Evolutionary conservation across 164 flowering plant genomes (phyloP), one percentile per base, ranked within the genome.

Genomic region (Saururus chinensis): DNA sequence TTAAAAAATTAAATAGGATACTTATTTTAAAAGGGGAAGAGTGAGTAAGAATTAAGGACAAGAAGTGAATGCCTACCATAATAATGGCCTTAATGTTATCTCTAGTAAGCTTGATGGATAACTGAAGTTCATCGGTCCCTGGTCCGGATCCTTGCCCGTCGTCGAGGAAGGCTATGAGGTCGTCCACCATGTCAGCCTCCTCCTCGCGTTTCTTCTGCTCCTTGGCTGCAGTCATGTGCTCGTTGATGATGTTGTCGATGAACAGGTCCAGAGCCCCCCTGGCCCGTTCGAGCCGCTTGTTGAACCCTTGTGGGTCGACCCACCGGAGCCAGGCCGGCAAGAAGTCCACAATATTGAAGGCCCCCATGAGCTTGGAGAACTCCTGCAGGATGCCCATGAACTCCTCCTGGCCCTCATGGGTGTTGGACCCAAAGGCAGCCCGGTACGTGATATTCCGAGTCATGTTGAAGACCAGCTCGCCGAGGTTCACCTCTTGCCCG

Each of bases 1-100:
- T n/a, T n/a, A n/a, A n/a, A n/a, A n/a, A n/a, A n/a, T n/a, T n/a
- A n/a, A n/a, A n/a, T n/a, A n/a, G n/a, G n/a, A n/a, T n/a, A n/a
- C n/a, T n/a, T n/a, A n/a, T n/a, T n/a, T n/a, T n/a, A n/a, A n/a
- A n/a, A n/a, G n/a, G n/a, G n/a, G n/a, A n/a, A n/a, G n/a, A n/a
- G n/a, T n/a, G n/a, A n/a, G n/a, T n/a, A n/a, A n/a, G n/a, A n/a
- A n/a, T n/a, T n/a, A n/a, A n/a, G n/a, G n/a, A n/a, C n/a, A n/a
- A n/a, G n/a, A n/a, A n/a, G n/a, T n/a, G n/a, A n/a, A n/a, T n/a
- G 22, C 10, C 25, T 79, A 88, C 96, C 92, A 88, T 88, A 74
- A 88, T 86, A 41, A 88, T 88, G 51, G 90, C 92, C 70, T 88
- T 88, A 78, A 88, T 88, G 68, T 88, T 83, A 30, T 79, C 88